These are phyloP conservation scores for Tricholoma furcatifolium DNA, from an alignment of 768 basidiomycete species.

Conservation along the genomic window DNA sequence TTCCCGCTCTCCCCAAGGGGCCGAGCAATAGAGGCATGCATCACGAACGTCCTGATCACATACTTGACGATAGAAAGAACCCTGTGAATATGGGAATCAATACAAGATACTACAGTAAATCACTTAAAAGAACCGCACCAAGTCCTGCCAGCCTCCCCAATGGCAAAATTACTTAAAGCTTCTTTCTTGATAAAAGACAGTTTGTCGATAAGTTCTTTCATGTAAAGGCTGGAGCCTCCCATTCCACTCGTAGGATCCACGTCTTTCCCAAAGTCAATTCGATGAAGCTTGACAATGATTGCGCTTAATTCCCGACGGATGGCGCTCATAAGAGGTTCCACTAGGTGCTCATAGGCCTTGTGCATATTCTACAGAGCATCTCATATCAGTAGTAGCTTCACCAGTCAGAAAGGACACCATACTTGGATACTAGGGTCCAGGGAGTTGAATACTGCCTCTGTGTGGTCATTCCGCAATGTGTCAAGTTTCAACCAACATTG, in stretches of 20 bases:
- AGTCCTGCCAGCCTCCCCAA: constrained; percentile 68
- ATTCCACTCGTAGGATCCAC: constrained; percentile 64
- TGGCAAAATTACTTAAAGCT: constrained; percentile 63
- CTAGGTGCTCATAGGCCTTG: constrained; percentile 50
- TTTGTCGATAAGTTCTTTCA: constrained; percentile 91
- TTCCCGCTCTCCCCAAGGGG: constrained; percentile 93
- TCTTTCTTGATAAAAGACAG: constrained; percentile 79
- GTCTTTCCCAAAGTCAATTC: constrained; percentile 76
- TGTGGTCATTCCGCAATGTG: constrained; percentile 68
- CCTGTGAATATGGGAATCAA: constrained; percentile 37
- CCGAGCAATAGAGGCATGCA: constrained; percentile 91
- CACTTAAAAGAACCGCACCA: constrained; percentile 54
- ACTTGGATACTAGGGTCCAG: constrained; percentile 64
- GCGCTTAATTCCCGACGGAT: constrained; percentile 80
- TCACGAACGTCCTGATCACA: constrained; percentile 81
- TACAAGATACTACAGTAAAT: background rate
- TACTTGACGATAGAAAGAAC: constrained; percentile 67
- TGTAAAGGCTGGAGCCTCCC: constrained; percentile 77
- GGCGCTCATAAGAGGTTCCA: constrained; percentile 61
- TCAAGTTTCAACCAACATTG: constrained; percentile 69
- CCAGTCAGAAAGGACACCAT: constrained; percentile 14
- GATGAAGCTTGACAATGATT: constrained; percentile 81
- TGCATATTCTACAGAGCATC: constrained; percentile 43
- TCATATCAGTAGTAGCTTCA: constrained; percentile 1
- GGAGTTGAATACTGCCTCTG: constrained; percentile 51